A percentile compares a stretch with the other conserved stretches of the same genome.
phyloP scores from a whole-genome alignment of 1,284 basidiomycete species.

The Austroboletus olivaceoglutinosus region DNA sequence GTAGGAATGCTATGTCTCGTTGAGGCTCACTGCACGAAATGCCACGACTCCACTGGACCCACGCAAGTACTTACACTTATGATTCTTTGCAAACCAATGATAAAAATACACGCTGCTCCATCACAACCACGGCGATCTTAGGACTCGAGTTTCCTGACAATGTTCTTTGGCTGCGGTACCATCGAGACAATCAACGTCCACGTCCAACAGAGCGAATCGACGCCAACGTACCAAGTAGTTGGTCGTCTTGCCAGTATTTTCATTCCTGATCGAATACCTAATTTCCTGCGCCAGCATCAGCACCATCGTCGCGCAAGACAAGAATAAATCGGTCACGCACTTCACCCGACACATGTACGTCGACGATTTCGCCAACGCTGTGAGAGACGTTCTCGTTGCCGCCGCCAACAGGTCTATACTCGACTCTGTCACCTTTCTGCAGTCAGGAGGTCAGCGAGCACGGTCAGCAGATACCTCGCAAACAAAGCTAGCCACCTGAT shows the following conservation, averaged over 20 bases:
- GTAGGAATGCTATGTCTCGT: too few relatives aligned
- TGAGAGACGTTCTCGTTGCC: slow-evolving; percentile 39
- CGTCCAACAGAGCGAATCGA: not conserved
- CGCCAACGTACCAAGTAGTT: slow-evolving; percentile 35
- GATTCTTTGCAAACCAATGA: not conserved
- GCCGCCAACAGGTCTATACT: slow-evolving; percentile 46
- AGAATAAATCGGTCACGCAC: slow-evolving; percentile 13
- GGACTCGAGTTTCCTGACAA: slow-evolving; percentile 32
- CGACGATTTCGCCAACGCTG: slow-evolving; percentile 37
- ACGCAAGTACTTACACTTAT: not conserved
- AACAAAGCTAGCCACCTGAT: slow-evolving; percentile 15
- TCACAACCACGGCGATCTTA: not conserved
- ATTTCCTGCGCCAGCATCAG: slow-evolving; percentile 24
- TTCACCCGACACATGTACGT: slow-evolving; percentile 31
- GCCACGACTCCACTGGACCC: too few relatives aligned
- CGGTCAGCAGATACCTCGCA: not conserved
- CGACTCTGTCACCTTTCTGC: slow-evolving; percentile 42
- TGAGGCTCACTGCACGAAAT: too few relatives aligned
- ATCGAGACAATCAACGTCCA: not conserved
- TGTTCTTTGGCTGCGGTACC: slow-evolving; percentile 37
- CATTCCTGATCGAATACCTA: slow-evolving; percentile 42
- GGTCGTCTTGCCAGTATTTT: slow-evolving; percentile 43
- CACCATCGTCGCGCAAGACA: not conserved
- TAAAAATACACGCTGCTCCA: slow-evolving; percentile 7
- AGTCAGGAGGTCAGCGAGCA: slow-evolving; percentile 4